phyloP scores from a whole-genome alignment of 202 grass and related monocot genomes.

The Panicum virgatum region DNA sequence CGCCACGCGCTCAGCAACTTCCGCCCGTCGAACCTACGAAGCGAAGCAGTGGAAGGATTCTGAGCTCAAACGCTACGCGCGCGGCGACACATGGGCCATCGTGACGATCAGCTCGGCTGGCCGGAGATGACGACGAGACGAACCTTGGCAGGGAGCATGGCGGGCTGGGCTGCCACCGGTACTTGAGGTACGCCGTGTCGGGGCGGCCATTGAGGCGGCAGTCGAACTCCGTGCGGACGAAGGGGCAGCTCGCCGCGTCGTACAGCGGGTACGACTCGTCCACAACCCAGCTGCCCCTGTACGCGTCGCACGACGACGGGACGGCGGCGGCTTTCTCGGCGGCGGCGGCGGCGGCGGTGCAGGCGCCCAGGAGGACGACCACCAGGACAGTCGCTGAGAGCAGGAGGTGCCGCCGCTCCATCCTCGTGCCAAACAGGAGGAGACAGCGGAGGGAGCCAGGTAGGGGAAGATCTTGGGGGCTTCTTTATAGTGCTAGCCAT shows the following conservation, averaged over 20 bases:
- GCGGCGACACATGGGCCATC: too few species aligned
- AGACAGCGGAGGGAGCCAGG: background rate
- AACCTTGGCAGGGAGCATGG: slow-evolving; percentile 73
- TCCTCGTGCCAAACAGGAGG: background rate
- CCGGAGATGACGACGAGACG: too few species aligned
- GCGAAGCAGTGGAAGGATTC: background rate
- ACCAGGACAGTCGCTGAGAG: slow-evolving; percentile 12
- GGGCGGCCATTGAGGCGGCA: slow-evolving; percentile 51
- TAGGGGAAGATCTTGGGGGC: background rate
- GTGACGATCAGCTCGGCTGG: too few species aligned
- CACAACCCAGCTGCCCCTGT: slow-evolving; percentile 60
- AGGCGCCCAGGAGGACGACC: slow-evolving; percentile 20
- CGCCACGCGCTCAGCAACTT: slow-evolving; percentile 52
- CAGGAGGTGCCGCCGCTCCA: background rate
- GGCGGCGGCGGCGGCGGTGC: slow-evolving; percentile 3
- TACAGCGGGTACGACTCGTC: slow-evolving; percentile 78
- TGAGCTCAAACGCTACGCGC: background rate
- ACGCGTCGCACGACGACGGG: slow-evolving; percentile 50
- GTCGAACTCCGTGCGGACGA: slow-evolving; percentile 61
- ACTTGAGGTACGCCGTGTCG: slow-evolving; percentile 63
- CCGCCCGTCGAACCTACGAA: slow-evolving; percentile 63
- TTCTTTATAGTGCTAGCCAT: too few species aligned
- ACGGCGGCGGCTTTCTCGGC: background rate
- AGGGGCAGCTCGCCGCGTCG: slow-evolving; percentile 63
- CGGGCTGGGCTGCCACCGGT: slow-evolving; percentile 68